Base-by-base conservation (phyloP, 225 moss, liverwort and hornwort genomes). In the Bryum argenteum region DNA sequence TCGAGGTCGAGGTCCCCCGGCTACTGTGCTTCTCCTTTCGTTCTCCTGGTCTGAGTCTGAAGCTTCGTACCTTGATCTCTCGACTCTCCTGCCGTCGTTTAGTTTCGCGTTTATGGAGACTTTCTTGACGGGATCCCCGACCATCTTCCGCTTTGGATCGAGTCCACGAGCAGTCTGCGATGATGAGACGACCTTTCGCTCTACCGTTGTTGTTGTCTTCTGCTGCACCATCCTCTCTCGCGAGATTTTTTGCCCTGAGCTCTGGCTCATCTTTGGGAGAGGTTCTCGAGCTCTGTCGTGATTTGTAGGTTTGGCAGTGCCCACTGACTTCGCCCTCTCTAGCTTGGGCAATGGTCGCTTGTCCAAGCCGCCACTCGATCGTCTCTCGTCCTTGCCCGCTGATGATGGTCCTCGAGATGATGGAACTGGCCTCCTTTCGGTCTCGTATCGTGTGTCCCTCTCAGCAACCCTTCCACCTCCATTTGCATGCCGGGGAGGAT, bases 21-120 rank as follows among this genome's bases (percentile, higher is more conserved):
- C 71, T n/a, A 78, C 82, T 59, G 65, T 58, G 60, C 77, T 84
- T 67, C 78, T 85, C 78, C 70, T 71, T 55, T 83, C 80, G 12
- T 58, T 57, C 10, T 83, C 87, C 14, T 66, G 48, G 54, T 70
- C 81, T 3, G 78, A 80, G 8, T 78, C 74, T 11, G 69, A 77
- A 1, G 66, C 71, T 8, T 11, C 58, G 10, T 81, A 75, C 50
- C 83, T 78, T 24, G 83, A 54, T 73, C 87, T 81, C 13, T 78
- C 87, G 3, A 83, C 71, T 73, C 81, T 83, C 63, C 87, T 80
- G 66, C 83, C 78, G 24, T 87, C 78, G 54, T 81, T 87, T 17
- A 54, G 45, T 73, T 81, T 87, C 8, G 87, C 78, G 42, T 48
- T 78, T 40, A 83, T 53, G 16, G 38, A 57, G 11, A 76, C 58